Evolutionary conservation across 371 early-diverging fungal species (phyloP).

Genomic region (Mortierella sp.): DNA sequence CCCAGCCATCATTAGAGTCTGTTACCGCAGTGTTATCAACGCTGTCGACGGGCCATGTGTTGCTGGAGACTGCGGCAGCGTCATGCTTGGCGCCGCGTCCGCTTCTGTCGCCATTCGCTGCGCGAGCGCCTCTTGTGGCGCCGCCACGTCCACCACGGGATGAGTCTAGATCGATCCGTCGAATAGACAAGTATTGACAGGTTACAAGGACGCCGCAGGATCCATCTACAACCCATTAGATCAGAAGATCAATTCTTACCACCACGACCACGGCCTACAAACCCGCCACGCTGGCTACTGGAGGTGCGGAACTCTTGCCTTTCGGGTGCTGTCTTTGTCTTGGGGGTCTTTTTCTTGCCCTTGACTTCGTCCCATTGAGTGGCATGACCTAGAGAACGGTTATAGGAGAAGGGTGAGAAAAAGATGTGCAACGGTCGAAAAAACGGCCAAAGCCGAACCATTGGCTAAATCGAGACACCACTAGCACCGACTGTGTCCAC

Average conservation of each 20-base stretch:
- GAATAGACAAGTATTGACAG: background rate
- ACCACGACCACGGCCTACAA: constrained; percentile 51
- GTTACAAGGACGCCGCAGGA: no score
- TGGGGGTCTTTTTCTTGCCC: constrained; percentile 69
- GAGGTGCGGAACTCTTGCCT: constrained; percentile 50
- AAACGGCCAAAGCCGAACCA: no score
- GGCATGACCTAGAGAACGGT: constrained; percentile 74
- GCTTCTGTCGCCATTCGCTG: constrained; percentile 39
- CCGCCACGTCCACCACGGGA: constrained; percentile 62
- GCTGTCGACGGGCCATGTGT: constrained; percentile 9
- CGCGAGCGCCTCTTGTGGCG: constrained; percentile 54
- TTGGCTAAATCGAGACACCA: no score
- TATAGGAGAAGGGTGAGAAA: no score
- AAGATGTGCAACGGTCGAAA: background rate
- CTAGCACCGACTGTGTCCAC: no score
- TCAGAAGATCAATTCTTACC: background rate
- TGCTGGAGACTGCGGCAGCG: constrained; percentile 9
- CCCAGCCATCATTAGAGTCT: constrained; percentile 56
- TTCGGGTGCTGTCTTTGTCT: constrained; percentile 53
- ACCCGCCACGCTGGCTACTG: constrained; percentile 47
- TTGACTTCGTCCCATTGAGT: constrained; percentile 93
- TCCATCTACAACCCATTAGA: background rate
- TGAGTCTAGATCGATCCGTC: constrained; percentile 8
- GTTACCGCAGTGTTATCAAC: constrained; percentile 11
- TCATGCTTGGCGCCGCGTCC: constrained; percentile 34